phyloP scores from a whole-genome alignment of 2,329 filamentous ascomycete genomes.

The Penicillium expansum region DNA sequence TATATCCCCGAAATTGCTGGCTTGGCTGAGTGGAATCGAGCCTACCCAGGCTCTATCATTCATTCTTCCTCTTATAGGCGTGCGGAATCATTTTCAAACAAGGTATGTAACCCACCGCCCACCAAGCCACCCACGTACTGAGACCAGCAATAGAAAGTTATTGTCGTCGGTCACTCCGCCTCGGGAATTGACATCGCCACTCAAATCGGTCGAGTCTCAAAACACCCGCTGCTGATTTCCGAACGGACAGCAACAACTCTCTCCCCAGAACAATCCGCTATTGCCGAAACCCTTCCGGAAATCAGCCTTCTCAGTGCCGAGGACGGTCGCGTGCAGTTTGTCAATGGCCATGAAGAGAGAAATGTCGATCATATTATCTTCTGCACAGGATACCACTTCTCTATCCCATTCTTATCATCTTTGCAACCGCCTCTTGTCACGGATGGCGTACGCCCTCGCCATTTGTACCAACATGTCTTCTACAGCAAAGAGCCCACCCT shows the following conservation, averaged over 20 bases:
- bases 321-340: background rate
- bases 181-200: slow-evolving; percentile 13
- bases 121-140: background rate
- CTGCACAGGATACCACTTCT: slow-evolving; percentile 12
- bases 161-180: slow-evolving; percentile 13
- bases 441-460: slow-evolving; percentile 8
- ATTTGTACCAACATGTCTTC: slow-evolving; percentile 9
- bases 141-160: slow-evolving; percentile 8
- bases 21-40: slow-evolving; percentile 2
- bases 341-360: slow-evolving; percentile 2
- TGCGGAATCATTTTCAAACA: slow-evolving; percentile 1
- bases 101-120: background rate
- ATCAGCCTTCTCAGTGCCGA: background rate
- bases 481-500: slow-evolving; percentile 10
- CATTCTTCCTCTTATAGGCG: slow-evolving; percentile 11
- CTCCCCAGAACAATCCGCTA: background rate
- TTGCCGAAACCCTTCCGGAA: slow-evolving; percentile 2
- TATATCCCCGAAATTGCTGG: slow-evolving; percentile 6
- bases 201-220: slow-evolving; percentile 8
- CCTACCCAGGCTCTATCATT: slow-evolving; percentile 3
- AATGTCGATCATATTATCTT: slow-evolving; percentile 9
- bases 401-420: slow-evolving; percentile 8
- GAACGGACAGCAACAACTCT: slow-evolving; percentile 6
- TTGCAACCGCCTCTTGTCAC: slow-evolving; percentile 6
- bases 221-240: slow-evolving; percentile 10